Conservation (phyloP, 1,139 yeast species). For the Kurtzmaniella quercitrusa region DNA sequence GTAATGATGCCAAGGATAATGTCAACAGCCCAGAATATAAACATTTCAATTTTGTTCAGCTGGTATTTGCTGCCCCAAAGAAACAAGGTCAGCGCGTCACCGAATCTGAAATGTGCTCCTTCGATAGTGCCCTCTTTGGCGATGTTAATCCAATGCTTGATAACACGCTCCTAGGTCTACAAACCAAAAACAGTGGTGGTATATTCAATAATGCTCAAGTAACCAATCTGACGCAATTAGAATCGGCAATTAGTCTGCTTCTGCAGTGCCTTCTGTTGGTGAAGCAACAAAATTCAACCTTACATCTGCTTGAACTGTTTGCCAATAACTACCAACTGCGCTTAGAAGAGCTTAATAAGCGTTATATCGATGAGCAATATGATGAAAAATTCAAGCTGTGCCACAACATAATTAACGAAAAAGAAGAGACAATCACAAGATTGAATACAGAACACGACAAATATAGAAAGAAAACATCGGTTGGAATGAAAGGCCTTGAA, state of each 20-base stretch:
- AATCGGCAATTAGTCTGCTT: constrained; percentile 28
- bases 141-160: constrained; percentile 64
- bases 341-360: constrained; percentile 26
- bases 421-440: constrained; percentile 18
- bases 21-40: constrained; percentile 26
- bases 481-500: constrained; percentile 17
- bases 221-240: constrained; percentile 52
- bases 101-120: constrained; percentile 21
- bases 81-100: constrained; percentile 4
- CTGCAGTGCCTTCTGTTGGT: constrained; percentile 27
- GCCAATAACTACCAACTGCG: constrained; percentile 25
- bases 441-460: constrained; percentile 18
- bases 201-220: constrained; percentile 61
- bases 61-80: constrained; percentile 21
- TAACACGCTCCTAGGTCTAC: constrained; percentile 54
- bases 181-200: constrained; percentile 55
- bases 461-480: constrained; percentile 17
- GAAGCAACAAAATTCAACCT: constrained; percentile 35
- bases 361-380: constrained; percentile 23
- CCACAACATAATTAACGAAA: constrained; percentile 12
- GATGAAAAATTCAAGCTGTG: constrained; percentile 17
- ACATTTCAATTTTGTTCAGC: constrained; percentile 43
- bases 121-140: constrained; percentile 78
- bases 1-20: background rate
- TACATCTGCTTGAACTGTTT: constrained; percentile 29